Percentiles rank a stretch among this genome's conserved stretches.
Evolutionary conservation across 2,329 filamentous ascomycete species (phyloP).

Genomic region (Xylaria sp.): DNA sequence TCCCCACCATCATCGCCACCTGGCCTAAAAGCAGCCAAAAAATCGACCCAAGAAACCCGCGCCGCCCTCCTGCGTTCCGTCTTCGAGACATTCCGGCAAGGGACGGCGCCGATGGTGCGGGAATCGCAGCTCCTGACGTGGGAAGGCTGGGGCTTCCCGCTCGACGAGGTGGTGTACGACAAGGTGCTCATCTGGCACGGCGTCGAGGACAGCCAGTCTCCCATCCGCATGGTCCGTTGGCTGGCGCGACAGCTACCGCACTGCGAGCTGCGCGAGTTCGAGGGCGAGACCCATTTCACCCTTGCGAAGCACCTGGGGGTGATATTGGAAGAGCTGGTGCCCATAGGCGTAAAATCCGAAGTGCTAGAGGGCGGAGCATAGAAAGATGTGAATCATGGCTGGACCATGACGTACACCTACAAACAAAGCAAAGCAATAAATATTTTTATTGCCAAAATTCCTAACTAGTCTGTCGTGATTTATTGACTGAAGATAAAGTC

Average conservation of each 20-base stretch:
- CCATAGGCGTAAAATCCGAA: too few species aligned
- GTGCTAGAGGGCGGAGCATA: too few species aligned
- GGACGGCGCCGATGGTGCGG: conserved; percentile 14
- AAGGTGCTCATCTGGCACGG: conserved; percentile 25
- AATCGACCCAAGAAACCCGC: conserved; percentile 6
- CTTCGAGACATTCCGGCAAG: conserved; percentile 25
- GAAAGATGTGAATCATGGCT: too few species aligned
- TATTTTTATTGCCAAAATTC: too few species aligned
- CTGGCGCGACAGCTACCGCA: conserved; percentile 13
- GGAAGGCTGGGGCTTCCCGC: conserved; percentile 23
- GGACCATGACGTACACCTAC: too few species aligned
- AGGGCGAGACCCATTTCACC: conserved; percentile 19
- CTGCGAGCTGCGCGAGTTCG: conserved; percentile 24
- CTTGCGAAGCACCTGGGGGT: conserved; percentile 4
- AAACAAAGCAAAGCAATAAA: too few species aligned
- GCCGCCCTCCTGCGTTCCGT: conserved; percentile 4
- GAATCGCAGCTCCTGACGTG: conserved; percentile 24
- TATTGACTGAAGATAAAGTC: too few species aligned
- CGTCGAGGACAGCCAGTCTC: conserved; percentile 19
- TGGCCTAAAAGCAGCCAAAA: neutral
- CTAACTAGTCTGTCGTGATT: too few species aligned
- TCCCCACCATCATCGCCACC: neutral
- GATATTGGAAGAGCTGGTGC: conserved; percentile 15
- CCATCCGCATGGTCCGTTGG: conserved; percentile 16
- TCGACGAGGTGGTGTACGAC: conserved; percentile 11